Percentiles rank a stretch among this genome's conserved stretches.
These are phyloP conservation scores for Apiotrichum gamsii DNA, from an alignment of 1,284 basidiomycete species.

Conservation along the genomic window DNA sequence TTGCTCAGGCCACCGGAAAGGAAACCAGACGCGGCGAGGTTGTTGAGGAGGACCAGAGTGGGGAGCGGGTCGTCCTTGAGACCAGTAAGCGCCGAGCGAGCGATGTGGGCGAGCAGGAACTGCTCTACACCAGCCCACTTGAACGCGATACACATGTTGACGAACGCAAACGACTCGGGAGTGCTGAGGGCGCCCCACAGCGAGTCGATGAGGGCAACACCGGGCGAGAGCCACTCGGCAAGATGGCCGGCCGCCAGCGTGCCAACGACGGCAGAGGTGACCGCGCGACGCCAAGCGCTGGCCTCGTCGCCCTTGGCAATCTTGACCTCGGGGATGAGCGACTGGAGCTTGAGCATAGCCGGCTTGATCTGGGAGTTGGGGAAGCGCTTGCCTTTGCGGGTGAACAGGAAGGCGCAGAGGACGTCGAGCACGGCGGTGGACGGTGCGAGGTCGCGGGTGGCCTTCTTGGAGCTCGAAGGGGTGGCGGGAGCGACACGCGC, in stretches of 20 bases:
- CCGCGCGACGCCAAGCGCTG: constrained; percentile 24
- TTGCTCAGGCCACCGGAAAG: constrained; percentile 41
- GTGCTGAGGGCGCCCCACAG: constrained; percentile 34
- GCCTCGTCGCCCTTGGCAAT: constrained; percentile 1
- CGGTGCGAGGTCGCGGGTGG: not conserved
- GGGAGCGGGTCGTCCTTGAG: constrained; percentile 31
- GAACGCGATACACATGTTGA: constrained; percentile 36
- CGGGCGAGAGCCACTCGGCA: constrained; percentile 46
- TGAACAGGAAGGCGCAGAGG: constrained; percentile 50
- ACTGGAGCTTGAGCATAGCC: constrained; percentile 34
- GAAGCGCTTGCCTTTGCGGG: constrained; percentile 49
- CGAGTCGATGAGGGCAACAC: constrained; percentile 41
- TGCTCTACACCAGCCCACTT: constrained; percentile 47
- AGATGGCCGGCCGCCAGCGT: constrained; percentile 42
- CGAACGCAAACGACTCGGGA: constrained; percentile 37
- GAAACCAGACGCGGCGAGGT: constrained; percentile 38
- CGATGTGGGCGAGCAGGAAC: constrained; percentile 37
- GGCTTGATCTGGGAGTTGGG: constrained; percentile 49
- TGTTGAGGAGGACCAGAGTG: constrained; percentile 42
- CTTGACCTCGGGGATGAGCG: constrained; percentile 16
- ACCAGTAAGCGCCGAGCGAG: constrained; percentile 26
- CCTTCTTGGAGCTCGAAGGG: constrained; percentile 13
- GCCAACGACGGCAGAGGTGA: constrained; percentile 31
- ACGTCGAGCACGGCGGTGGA: constrained; percentile 26
- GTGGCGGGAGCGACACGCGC: constrained; percentile 15